Base-by-base conservation (phyloP, 495 filamentous ascomycete genomes). In the Parmelia sp. region DNA sequence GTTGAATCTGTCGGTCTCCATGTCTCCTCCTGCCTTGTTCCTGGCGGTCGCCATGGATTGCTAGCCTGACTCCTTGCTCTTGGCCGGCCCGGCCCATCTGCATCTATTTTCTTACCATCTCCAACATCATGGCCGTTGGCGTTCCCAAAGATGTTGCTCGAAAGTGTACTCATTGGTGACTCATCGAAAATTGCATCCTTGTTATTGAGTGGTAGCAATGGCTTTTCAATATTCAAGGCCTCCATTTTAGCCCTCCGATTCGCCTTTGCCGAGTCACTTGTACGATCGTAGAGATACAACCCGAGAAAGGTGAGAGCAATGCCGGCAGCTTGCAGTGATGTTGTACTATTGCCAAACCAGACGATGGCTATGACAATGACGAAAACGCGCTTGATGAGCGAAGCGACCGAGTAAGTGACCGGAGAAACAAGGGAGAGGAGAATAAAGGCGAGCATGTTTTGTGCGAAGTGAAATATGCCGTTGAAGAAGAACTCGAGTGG, bases 321-420 rank as follows among this genome's bases (percentile, higher is more conserved):
- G 29, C 94, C 94, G 56, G 88, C 77, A 12, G 84, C 91, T 75
- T 99, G 94, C 44, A 94, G 72, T 11, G 78, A 77, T 14, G 91
- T 96, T 7, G 93, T 96, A 21, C 84, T 81, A 71, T 85, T 96
- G 59, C 92, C 89, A 78, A 97, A 99, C 93, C 93, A 97, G 62
- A 97, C 74, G 67, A 99, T 94, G 9, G 94, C 91, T 68, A 94
- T 90, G 59, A 91, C 83, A 71, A 99, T 96, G 66, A 99, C 94
- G 72, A 96, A 97, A 11, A 99, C 94, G 35, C 94, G 88, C 75
- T 99, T 99, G 67, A 97, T 92, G 57, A 99, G 79, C 44, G 86
- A 90, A 31, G 94, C 94, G 42, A 99, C 93, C 0, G 90, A 96
- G 79, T 99, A 99, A 3, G 95, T 97, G 39, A 99, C 94, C 6